Conservation (phyloP, 148 eudicot genomes). For the Limonium bicolor region DNA sequence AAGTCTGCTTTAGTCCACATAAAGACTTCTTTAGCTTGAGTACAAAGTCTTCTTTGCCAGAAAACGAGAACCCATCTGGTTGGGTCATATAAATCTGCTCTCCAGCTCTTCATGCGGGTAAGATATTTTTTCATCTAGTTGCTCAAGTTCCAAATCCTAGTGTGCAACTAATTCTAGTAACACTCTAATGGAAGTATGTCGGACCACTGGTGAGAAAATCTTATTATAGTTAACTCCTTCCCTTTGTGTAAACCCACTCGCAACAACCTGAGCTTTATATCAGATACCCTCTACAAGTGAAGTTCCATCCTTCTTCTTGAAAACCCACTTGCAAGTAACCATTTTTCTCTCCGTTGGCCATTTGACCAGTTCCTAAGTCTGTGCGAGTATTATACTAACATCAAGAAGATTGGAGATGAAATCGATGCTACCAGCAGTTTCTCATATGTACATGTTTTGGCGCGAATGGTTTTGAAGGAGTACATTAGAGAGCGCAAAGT, state of each 20-base stretch:
- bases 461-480: no score
- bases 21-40: background rate
- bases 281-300: background rate
- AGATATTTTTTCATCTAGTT: constrained; percentile 1
- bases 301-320: background rate
- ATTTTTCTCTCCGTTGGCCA: background rate
- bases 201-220: no score
- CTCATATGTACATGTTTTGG: no score
- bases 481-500: no score
- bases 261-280: background rate
- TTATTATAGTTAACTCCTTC: no score
- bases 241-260: no score
- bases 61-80: constrained; percentile 3
- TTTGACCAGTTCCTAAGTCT: background rate
- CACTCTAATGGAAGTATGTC: background rate
- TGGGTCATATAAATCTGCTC: constrained; percentile 1
- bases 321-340: background rate
- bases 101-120: constrained; percentile 4
- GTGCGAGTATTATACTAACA: no score
- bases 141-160: background rate
- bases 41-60: background rate
- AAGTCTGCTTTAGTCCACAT: constrained; percentile 3
- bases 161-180: constrained; percentile 3
- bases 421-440: no score
- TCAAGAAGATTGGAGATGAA: no score